These are phyloP conservation scores for Cystobasidiopsis lactophilus DNA, from an alignment of 768 basidiomycete species.

Conservation along the genomic window DNA sequence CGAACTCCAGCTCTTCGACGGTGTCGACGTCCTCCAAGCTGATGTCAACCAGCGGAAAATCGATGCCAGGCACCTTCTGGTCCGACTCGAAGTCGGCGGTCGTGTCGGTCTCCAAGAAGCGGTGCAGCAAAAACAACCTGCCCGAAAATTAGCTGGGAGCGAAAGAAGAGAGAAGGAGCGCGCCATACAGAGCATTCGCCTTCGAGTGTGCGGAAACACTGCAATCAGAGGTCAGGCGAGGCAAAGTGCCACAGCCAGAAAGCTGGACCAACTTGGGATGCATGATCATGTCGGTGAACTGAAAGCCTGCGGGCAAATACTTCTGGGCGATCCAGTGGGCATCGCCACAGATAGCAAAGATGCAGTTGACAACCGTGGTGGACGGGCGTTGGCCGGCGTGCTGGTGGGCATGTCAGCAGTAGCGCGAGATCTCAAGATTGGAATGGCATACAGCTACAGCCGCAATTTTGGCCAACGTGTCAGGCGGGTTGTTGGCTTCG, in stretches of 20 bases:
- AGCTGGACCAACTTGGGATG: too few species aligned
- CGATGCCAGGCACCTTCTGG: slow-evolving; percentile 22
- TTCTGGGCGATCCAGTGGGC: too few species aligned
- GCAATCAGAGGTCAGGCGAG: background rate
- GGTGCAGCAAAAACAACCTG: slow-evolving; percentile 64
- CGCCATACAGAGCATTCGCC: slow-evolving; percentile 51
- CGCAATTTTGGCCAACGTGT: slow-evolving; percentile 39
- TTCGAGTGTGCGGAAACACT: slow-evolving; percentile 44
- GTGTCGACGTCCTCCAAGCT: slow-evolving; percentile 55
- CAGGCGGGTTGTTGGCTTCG: slow-evolving; percentile 34
- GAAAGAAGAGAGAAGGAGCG: too few species aligned
- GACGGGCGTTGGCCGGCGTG: slow-evolving; percentile 43
- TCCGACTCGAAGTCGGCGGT: slow-evolving; percentile 44
- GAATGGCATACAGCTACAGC: slow-evolving; percentile 31
- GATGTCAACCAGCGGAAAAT: slow-evolving; percentile 31
- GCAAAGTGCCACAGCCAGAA: slow-evolving; percentile 21
- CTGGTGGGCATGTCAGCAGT: slow-evolving; percentile 15
- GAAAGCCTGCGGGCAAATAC: slow-evolving; percentile 45
- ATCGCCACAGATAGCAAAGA: slow-evolving; percentile 50
- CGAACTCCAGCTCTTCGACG: slow-evolving; percentile 54
- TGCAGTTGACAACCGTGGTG: slow-evolving; percentile 47
- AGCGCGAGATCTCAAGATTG: background rate
- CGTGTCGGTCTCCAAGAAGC: slow-evolving; percentile 55
- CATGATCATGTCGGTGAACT: slow-evolving; percentile 50
- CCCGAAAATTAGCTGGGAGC: too few species aligned